Base-by-base conservation (phyloP, 176 grass and related monocot genomes). In the Carex parvula region DNA sequence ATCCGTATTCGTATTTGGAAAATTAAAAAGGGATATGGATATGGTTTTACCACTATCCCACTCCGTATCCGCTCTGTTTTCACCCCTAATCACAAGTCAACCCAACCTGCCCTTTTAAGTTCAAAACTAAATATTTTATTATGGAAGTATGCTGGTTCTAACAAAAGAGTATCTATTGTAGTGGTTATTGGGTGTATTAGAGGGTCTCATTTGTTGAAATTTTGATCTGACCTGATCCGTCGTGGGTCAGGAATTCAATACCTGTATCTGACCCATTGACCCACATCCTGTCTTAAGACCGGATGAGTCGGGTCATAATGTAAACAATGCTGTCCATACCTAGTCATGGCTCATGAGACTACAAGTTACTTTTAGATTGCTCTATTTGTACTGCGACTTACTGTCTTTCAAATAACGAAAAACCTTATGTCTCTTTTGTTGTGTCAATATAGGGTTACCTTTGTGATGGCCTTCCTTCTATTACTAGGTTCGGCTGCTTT, bases 381-480 rank as follows among this genome's bases (percentile, higher is more conserved):
- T 22, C 3, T 77, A 56, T 56, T 56, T 21, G 46, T 29, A 29
- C 22, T 29, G 48, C 12, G 32, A 73, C 3, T 22, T 76, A 56
- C 14, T 30, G 11, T 55, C 48, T 76, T 76, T 30, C 20, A 30
- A 55, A 33, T 26, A 32, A 77, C 5, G 15, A 77, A 54, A 53
- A 77, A 54, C 21, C 46, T 52, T 54, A 76, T 15, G 30, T 77
- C 24, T 77, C 46, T 33, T 62, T 83, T 83, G n/a, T 83, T 67
- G 6, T 83, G 10, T 64, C 63, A 53, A 57, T 67, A 11, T 39
- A 86, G 84, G 84, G 44, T 86, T 20, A 69, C 84, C 35, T 86
- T 86, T 57, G 70, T 86, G 26, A 60, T 86, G 20, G 60, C 14
- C 22, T 81, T 86, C 76, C 84, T 86, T 53, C 3, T 86, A 57